Evolutionary conservation across 371 early-diverging fungal genomes (phyloP).

Genomic region (Fennellomyces sp.): DNA sequence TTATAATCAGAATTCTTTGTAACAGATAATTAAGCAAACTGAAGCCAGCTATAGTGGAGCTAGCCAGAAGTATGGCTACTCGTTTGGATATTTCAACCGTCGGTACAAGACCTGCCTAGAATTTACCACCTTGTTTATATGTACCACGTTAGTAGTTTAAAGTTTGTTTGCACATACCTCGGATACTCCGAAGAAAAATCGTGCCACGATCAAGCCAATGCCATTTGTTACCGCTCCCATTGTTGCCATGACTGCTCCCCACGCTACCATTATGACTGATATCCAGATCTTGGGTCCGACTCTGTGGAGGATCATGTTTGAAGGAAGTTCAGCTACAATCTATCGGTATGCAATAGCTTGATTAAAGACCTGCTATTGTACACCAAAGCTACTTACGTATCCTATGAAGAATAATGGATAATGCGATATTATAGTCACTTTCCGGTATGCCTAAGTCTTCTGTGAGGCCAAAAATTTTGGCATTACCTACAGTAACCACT

Average conservation of each 20-base stretch:
- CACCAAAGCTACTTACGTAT: slow-evolving; percentile 3
- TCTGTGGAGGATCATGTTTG: slow-evolving; percentile 69
- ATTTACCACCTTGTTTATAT: too few species aligned
- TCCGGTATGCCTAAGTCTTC: neutral
- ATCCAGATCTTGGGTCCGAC: slow-evolving; percentile 62
- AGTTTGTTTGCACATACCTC: too few species aligned
- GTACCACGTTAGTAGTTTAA: too few species aligned
- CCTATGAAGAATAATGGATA: slow-evolving; percentile 9
- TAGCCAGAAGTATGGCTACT: slow-evolving; percentile 64
- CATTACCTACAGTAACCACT: slow-evolving; percentile 28
- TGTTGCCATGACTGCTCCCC: slow-evolving; percentile 1
- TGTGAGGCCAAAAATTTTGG: neutral
- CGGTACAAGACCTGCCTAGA: slow-evolving; percentile 44
- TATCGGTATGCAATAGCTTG: too few species aligned
- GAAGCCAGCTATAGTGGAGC: slow-evolving; percentile 11
- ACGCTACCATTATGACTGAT: slow-evolving; percentile 3
- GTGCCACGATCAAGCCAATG: slow-evolving; percentile 55
- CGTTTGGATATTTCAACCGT: slow-evolving; percentile 70
- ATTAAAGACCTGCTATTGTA: too few species aligned
- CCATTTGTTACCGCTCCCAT: slow-evolving; percentile 38
- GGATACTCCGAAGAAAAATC: slow-evolving; percentile 73
- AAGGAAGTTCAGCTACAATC: slow-evolving; percentile 46
- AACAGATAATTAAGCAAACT: too few species aligned
- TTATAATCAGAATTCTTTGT: too few species aligned
- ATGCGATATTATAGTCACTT: slow-evolving; percentile 1